Evolutionary conservation across 1,284 basidiomycete species (phyloP), one percentile per base, ranked within the genome.

Genomic region (Phellopilus nigrolimitatus): DNA sequence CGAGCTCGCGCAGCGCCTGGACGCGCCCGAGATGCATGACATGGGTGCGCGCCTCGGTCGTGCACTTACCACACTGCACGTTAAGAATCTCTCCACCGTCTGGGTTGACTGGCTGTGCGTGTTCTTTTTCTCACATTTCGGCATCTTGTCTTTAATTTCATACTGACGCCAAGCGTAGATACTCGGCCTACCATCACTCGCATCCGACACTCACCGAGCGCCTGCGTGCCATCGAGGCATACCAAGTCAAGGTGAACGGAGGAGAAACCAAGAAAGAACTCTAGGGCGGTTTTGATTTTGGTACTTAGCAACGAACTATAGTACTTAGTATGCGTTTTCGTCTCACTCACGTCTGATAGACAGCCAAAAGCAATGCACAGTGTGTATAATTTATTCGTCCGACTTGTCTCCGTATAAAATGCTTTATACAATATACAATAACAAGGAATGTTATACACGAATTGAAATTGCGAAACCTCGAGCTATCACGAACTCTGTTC

Each of bases 131-230:
- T 38, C 22, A 43, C n/a, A 28, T 48, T 46, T 40, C 39, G n/a
- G 12, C 2, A 15, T 43, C 4, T 27, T 40, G 17, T 33, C 49
- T 30, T 56, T 7, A 44, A 17, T 17, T 21, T n/a, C 12, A 41
- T 49, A 17, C 31, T 61, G 17, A 57, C 10, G 10, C 15, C 44
- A 28, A 25, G 22, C 21, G 8, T 17, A 87, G 82, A 56, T 94
- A 93, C 69, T 94, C 91, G 47, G 88, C 90, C 27, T 95, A 92
- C 62, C 90, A 95, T 65, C 90, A 95, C 68, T 92, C 88, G 45
- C 93, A 97, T 67, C 93, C 92, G 2, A 95, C 91, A 1, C 68
- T 97, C 55, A 86, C 87, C 39, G 92, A 97, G 70, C 76, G 92
- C 15, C 71, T 95, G 60, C 82, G 79, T 59, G 91, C 82, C 4